These are phyloP conservation scores for Lenwebbia sp. DNA, from an alignment of 345 rosid species.

Conservation along the genomic window DNA sequence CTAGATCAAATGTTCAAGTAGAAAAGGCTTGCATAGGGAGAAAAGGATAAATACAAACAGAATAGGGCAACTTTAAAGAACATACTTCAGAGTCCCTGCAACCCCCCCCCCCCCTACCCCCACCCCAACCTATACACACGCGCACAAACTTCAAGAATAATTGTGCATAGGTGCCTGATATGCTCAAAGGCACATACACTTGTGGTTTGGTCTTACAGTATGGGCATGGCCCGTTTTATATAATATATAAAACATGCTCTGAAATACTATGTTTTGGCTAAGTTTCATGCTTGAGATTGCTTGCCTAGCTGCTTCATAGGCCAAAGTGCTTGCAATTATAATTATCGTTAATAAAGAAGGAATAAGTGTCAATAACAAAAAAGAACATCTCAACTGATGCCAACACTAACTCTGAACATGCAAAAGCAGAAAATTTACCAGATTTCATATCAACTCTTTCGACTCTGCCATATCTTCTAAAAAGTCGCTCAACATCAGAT, in stretches of 20 bases:
- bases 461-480: slow-evolving; percentile 72
- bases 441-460: slow-evolving; percentile 95
- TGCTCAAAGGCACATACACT: not conserved
- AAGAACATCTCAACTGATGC: not conserved
- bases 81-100: no score
- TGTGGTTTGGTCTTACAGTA: not conserved
- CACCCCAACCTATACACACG: no score
- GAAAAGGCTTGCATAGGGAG: not conserved
- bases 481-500: slow-evolving; percentile 80
- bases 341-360: not conserved
- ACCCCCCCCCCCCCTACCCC: not conserved
- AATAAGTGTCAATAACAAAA: not conserved
- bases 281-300: not conserved
- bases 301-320: not conserved
- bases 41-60: not conserved
- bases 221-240: not conserved
- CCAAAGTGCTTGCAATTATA: not conserved
- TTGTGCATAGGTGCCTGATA: not conserved
- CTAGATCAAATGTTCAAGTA: not conserved
- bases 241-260: not conserved
- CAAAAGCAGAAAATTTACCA: slow-evolving; percentile 38
- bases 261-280: not conserved
- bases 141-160: not conserved
- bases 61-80: not conserved
- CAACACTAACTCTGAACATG: not conserved